Conservation (phyloP, 768 basidiomycete species). For the Suillus decipiens region DNA sequence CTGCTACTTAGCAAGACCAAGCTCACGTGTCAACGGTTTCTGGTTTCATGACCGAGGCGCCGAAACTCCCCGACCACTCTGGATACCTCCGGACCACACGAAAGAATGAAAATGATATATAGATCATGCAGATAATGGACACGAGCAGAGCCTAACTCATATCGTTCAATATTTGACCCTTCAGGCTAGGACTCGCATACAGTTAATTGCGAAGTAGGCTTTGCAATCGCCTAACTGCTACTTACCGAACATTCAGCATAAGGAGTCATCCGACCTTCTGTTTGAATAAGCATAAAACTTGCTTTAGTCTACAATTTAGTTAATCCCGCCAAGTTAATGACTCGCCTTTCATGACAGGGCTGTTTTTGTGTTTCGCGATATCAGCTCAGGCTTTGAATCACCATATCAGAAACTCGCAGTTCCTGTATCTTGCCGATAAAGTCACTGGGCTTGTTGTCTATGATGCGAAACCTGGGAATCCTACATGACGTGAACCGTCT, state of each 20-base stretch:
- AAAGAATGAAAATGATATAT: neutral
- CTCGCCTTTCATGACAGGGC: neutral
- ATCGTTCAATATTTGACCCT: neutral
- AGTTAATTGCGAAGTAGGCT: neutral
- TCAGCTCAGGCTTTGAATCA: neutral
- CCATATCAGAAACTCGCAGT: neutral
- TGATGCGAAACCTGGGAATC: neutral
- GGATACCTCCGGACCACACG: neutral
- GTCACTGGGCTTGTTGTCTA: neutral
- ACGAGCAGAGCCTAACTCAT: neutral
- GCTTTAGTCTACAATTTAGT: neutral
- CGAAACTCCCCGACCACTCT: neutral
- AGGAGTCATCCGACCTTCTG: slow-evolving; percentile 3
- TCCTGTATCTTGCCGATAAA: neutral
- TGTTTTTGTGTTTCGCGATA: neutral
- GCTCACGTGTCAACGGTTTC: neutral
- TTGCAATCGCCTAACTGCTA: neutral
- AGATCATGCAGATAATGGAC: neutral
- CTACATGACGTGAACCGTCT: neutral
- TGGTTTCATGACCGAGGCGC: slow-evolving; percentile 7
- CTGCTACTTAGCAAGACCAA: neutral
- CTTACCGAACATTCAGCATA: neutral
- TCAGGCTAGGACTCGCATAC: neutral
- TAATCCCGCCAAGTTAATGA: neutral
- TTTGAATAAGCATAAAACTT: neutral